These are phyloP conservation scores for Prunus yedoensis DNA, from an alignment of 331 rosid species.

Conservation along the genomic window DNA sequence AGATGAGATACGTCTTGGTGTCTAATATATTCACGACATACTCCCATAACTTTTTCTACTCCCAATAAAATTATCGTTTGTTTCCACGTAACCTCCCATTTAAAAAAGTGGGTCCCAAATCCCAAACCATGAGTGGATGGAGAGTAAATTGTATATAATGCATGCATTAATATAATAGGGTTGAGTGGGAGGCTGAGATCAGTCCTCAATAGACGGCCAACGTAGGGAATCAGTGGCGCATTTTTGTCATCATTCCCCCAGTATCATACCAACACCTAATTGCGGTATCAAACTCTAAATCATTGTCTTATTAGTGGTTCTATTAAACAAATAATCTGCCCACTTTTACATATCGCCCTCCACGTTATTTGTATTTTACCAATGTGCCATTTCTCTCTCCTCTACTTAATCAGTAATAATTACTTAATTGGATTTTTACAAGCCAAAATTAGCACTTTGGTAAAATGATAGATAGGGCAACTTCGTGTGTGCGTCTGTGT, in stretches of 20 bases:
- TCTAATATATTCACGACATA: too few relatives aligned
- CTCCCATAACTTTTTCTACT: too few relatives aligned
- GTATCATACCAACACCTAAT: constrained; percentile 47
- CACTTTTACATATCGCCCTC: constrained; percentile 4
- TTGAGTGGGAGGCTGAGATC: constrained; percentile 42
- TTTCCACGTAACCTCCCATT: too few relatives aligned
- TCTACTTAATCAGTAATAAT: background rate
- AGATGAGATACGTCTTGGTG: too few relatives aligned
- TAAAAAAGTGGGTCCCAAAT: too few relatives aligned
- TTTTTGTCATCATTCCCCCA: constrained; percentile 44
- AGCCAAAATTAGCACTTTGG: too few relatives aligned
- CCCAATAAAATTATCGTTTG: too few relatives aligned
- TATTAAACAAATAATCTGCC: constrained; percentile 5
- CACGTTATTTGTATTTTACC: constrained; percentile 15
- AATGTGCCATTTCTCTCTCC: background rate
- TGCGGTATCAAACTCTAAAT: constrained; percentile 43
- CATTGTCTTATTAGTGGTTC: constrained; percentile 28
- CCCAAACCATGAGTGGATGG: too few relatives aligned
- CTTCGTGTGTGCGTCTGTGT: too few relatives aligned
- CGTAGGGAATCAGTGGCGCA: constrained; percentile 28
- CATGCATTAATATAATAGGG: background rate
- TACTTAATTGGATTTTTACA: too few relatives aligned
- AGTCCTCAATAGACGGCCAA: constrained; percentile 56
- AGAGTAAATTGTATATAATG: background rate
- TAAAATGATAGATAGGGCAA: too few relatives aligned